Base-by-base conservation (phyloP, 176 grass and related monocot genomes). In the Oryza officinalis region DNA sequence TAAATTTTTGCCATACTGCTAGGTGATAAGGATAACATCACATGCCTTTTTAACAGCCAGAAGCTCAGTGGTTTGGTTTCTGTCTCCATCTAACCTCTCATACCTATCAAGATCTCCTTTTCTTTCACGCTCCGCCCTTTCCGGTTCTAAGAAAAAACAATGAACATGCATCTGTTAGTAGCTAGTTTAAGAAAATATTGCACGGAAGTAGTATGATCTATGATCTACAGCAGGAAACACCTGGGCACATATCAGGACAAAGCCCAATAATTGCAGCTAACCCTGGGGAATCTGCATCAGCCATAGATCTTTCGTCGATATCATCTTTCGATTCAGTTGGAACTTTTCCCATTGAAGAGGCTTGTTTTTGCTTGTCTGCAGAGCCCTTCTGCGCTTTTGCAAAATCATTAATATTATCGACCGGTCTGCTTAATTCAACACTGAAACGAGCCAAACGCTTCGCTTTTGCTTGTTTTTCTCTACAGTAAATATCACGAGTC, bases 51-150 rank as follows among this genome's bases (percentile, higher is more conserved):
- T 98, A 66, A 98, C 93, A 81, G 93, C 91, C 43, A 98, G 89
- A 88, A 85, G 87, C 71, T 93, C 87, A 80, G 87, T 93, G 10
- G 96, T 98, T 90, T 90, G 87, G 87, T 98, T 98, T 92, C 91
- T 93, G 25, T 93, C 91, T 80, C 96, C 96, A 80, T 82, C 87
- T 69, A 93, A 79, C 71, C 96, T 81, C 73, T 98, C 96, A 22
- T 95, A 93, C 76, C 72, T 98, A 87, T 98, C 96, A 8, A 98
- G 96, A 90, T 98, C 96, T 70, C 96, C 96, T 87, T 98, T 98
- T 74, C 96, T 98, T 86, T 95, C 93, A 30, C 96, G 90, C 78
- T 98, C 96, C 6, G 81, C 85, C 83, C 93, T 95, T 82, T 98
- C 96, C 77, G 93, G 68, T 88, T 92, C 96, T 98, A 81, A 26